Evolutionary conservation across 495 filamentous ascomycete genomes (phyloP), one percentile per base, ranked within the genome.

Genomic region (Aspergillus nanangensis): DNA sequence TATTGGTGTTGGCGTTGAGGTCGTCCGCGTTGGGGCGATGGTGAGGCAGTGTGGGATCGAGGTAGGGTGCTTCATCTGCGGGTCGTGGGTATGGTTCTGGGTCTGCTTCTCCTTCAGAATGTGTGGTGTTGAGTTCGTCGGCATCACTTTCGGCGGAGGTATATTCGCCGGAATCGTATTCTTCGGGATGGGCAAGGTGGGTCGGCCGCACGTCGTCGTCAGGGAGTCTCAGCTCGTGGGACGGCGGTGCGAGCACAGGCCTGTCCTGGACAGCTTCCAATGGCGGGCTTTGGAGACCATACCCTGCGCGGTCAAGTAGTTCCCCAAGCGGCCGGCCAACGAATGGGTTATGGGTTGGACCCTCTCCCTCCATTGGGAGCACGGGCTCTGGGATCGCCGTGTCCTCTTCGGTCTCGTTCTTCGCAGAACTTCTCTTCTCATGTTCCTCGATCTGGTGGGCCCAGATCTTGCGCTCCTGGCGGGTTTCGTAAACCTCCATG

Each of bases 1-100:
- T 23, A 29, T 32, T 39, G 51, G 32, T 1, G 24, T 18, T 18
- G 9, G 25, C 13, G 17, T 25, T 11, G 14, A 15, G 25, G 29
- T 49, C 44, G 15, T 57, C 57, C 11, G 60, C 60, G 36, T 81
- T 77, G 4, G 81, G 83, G 29, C 83, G 75, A 59, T 84, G 79
- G 52, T 88, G 86, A 8, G 84, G 86, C 43, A 88, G 72, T 11
- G 84, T 88, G 9, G 83, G 86, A 53, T 88, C 84, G 29, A 73
- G 71, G 37, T 71, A 60, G n/a, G n/a, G n/a, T n/a, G n/a, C n/a
- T 11, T 19, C 18, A 1, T 45, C 41, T 1, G 36, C 22, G 25
- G 32, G n/a, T 14, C 50, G 38, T 17, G 56, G 47, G 51, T 51
- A 49, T 8, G 38, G n/a, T n/a, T n/a, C n/a, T n/a, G n/a, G n/a